Percentiles rank a stretch among this genome's conserved stretches.
Conservation (phyloP, 2,329 filamentous ascomycete genomes). For the Aspergillus calidoustus region DNA sequence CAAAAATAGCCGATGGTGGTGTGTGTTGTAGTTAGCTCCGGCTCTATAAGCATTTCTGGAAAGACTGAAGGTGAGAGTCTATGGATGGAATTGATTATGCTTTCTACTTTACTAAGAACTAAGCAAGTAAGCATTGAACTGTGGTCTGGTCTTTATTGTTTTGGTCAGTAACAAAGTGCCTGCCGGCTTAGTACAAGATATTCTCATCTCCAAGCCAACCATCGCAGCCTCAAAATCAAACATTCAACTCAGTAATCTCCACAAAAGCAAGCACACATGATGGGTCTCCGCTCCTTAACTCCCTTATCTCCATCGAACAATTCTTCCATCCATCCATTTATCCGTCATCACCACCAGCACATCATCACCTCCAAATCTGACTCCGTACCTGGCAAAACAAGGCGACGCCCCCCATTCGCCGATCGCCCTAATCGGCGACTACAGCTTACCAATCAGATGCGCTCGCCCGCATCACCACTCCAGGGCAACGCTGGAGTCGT, state of each 20-base stretch:
- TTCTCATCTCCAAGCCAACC: too few species aligned
- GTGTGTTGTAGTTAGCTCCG: background rate
- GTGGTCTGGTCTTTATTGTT: background rate
- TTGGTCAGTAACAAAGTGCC: background rate
- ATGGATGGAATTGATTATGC: background rate
- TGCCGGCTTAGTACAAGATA: background rate
- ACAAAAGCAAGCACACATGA: background rate
- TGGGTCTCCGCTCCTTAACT: background rate
- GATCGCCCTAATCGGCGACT: background rate
- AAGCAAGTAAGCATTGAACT: background rate
- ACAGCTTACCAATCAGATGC: background rate
- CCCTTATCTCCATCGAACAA: background rate
- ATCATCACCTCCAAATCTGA: background rate
- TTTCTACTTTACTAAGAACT: background rate
- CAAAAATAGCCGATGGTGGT: background rate
- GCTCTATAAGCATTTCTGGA: background rate
- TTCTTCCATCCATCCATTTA: background rate
- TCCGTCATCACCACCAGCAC: background rate
- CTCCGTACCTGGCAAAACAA: background rate
- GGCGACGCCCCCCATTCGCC: background rate
- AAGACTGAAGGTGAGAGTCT: background rate
- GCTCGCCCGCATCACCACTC: background rate
- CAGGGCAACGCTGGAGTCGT: background rate
- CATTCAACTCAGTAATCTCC: background rate
- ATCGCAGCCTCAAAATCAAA: background rate